A percentile compares a stretch with the other conserved stretches of the same genome.
phyloP scores from a whole-genome alignment of 495 filamentous ascomycete genomes.

The Aspergillus nidulans region DNA sequence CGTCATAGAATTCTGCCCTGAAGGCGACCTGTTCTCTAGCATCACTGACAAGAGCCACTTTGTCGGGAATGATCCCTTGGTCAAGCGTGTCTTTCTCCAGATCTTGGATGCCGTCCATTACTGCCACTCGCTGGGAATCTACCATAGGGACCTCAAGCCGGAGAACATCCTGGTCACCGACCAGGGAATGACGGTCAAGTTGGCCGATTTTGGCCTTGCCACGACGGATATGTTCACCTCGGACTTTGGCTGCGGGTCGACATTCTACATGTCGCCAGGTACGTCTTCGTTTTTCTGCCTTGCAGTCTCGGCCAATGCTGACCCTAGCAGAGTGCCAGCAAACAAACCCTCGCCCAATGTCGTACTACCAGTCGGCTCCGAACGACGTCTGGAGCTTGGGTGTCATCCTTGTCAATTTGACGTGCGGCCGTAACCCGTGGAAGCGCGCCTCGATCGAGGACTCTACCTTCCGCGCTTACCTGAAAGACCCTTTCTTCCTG shows the following conservation, averaged over 20 bases:
- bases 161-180: constrained; percentile 96
- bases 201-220: constrained; percentile 96
- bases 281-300: constrained; percentile 35
- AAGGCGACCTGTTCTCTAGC: constrained; percentile 93
- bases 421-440: constrained; percentile 98
- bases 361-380: constrained; percentile 83
- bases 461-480: constrained; percentile 90
- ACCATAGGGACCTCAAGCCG: constrained; percentile 96
- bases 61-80: constrained; percentile 85
- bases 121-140: constrained; percentile 91
- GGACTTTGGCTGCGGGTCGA: constrained; percentile 97
- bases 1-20: constrained; percentile 93
- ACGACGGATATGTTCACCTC: constrained; percentile 77
- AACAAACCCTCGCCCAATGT: constrained; percentile 67
- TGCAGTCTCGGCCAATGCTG: constrained; percentile 2
- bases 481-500: constrained; percentile 81
- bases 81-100: constrained; percentile 86
- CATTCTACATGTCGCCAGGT: constrained; percentile 99
- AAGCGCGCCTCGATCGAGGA: constrained; percentile 91
- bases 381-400: constrained; percentile 99
- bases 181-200: constrained; percentile 81
- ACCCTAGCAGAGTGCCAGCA: constrained; percentile 80
- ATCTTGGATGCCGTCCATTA: constrained; percentile 95
- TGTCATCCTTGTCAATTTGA: constrained; percentile 95
- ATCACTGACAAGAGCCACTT: constrained; percentile 94